Percentiles rank a stretch among this genome's conserved stretches.
Conservation (phyloP, 2,329 filamentous ascomycete species). For the Tolypocladium guangdongense region DNA sequence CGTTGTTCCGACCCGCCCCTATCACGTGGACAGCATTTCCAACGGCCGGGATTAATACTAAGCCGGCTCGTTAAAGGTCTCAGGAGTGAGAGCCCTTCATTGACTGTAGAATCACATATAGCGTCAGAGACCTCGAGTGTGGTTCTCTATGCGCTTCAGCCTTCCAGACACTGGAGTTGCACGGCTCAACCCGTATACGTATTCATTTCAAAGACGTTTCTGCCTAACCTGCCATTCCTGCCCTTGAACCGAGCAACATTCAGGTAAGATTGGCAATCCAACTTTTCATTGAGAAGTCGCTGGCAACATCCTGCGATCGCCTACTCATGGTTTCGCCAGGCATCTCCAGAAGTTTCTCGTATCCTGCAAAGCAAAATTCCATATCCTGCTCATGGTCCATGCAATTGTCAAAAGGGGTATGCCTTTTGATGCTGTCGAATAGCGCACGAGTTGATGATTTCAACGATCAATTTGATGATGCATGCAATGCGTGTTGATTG, state of each 20-base stretch:
- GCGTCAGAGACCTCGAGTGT: background rate
- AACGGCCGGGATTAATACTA: background rate
- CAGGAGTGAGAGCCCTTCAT: too few relatives aligned
- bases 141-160: background rate
- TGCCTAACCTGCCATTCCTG: background rate
- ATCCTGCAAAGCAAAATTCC: background rate
- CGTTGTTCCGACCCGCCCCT: conserved; percentile 11
- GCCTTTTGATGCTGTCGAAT: too few relatives aligned
- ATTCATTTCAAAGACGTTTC: background rate
- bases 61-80: background rate
- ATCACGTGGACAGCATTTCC: background rate
- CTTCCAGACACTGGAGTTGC: background rate
- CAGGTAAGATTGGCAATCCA: too few relatives aligned
- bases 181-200: background rate
- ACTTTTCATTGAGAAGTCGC: too few relatives aligned
- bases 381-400: background rate
- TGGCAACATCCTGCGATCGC: background rate
- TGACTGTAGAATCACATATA: too few relatives aligned
- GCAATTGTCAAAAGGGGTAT: too few relatives aligned
- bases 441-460: too few relatives aligned
- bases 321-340: background rate
- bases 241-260: background rate
- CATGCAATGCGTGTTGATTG: too few relatives aligned
- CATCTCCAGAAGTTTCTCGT: background rate
- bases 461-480: too few relatives aligned